Base-by-base conservation (phyloP, 2,329 filamentous ascomycete species). In the Berkeleyomyces basicola region DNA sequence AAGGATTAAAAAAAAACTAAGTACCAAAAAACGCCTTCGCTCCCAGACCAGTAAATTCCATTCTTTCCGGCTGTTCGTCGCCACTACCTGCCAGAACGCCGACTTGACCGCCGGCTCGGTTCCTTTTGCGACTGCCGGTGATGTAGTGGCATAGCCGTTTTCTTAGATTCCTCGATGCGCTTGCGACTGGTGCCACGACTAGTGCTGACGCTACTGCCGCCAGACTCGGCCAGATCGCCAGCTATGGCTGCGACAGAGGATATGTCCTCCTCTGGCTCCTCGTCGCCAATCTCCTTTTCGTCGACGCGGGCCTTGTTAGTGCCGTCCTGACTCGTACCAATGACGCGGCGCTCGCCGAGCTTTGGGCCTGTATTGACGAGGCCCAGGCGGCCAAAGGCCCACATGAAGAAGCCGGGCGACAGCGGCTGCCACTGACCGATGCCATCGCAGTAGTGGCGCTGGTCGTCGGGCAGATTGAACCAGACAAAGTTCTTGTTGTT, bases 401-500 rank as follows among this genome's bases (percentile, higher is more conserved):
- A 70, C 5, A 69, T 67, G 61, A 67, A 68, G 63, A 70, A 70
- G 0, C 67, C 66, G 2, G 66, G 66, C 1, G 66, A 67, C 0
- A 72, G 72, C 1, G 71, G 71, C 14, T 67, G 63, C 68, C 70
- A 73, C 47, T 71, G 69, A 4, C 71, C 72, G 46, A 73, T 69
- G 7, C 71, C 71, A 37, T 68, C 67, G 10, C 70, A 67, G 39
- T 71, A 71, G 16, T 68, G 68, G 0, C 67, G 65, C 61, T 73
- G 72, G 0, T 72, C 70, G n/a, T 70, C 67, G 0, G 71, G 74
- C 3, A 74, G 65, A 40, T 74, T 74, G 0, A 74, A 65, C 72
- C 72, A 74, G 31, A 74, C 73, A 33, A 74, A 71, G 40, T 71
- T 68, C 64, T 68, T 70, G 58, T 71, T 73, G 66, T 70, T 74